phyloP scores from a whole-genome alignment of 1,284 basidiomycete species.

The Taiwanofungus camphoratus region DNA sequence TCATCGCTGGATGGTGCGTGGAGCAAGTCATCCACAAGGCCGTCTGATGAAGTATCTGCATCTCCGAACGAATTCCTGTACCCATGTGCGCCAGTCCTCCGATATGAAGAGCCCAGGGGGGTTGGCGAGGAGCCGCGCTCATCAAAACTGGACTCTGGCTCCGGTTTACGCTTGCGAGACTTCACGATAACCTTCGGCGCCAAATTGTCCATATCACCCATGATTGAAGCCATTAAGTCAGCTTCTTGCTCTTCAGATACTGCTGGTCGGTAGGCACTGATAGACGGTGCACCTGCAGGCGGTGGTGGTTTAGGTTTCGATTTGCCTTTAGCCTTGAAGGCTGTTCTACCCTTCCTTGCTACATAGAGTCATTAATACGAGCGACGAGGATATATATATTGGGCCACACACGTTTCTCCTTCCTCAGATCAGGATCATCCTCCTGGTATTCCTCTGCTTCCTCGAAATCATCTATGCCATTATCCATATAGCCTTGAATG shows the following conservation, averaged over 20 bases:
- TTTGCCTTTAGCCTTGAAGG: constrained; percentile 33
- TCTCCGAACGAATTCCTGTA: constrained; percentile 27
- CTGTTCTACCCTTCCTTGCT: constrained; percentile 40
- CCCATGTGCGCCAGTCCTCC: constrained; percentile 14
- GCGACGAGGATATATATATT: neutral
- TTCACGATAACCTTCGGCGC: constrained; percentile 28
- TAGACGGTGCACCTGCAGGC: constrained; percentile 49
- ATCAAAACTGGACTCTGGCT: constrained; percentile 43
- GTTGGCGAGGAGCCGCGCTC: constrained; percentile 24
- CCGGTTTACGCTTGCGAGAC: constrained; percentile 71
- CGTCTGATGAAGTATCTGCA: constrained; percentile 54
- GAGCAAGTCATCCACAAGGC: constrained; percentile 38
- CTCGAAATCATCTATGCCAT: constrained; percentile 92
- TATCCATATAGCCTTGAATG: constrained; percentile 88
- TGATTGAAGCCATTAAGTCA: constrained; percentile 79
- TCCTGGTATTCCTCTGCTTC: constrained; percentile 45
- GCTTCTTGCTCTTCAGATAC: constrained; percentile 74
- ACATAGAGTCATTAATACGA: constrained; percentile 2
- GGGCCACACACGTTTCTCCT: constrained; percentile 34
- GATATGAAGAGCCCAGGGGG: constrained; percentile 15
- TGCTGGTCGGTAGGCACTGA: constrained; percentile 71
- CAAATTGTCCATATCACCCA: constrained; percentile 60
- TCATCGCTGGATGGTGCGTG: constrained; percentile 49
- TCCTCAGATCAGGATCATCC: constrained; percentile 31
- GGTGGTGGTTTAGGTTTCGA: constrained; percentile 44